Base-by-base conservation (phyloP, 2,329 filamentous ascomycete genomes). In the Curvularia hawaiiensis region DNA sequence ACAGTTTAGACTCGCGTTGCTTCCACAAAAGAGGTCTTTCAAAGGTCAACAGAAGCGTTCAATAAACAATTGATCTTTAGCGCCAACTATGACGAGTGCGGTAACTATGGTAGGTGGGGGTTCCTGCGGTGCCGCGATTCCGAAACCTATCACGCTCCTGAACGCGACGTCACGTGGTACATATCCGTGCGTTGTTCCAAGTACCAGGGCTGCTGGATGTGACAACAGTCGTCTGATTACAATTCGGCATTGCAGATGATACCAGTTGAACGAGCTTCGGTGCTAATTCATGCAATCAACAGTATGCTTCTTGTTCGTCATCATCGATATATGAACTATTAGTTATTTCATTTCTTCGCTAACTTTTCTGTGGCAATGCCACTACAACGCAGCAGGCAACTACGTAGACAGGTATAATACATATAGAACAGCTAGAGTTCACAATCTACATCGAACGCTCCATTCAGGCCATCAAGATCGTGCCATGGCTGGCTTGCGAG, bases 401-500 rank as follows among this genome's bases (percentile, higher is more conserved):
- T 38, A 38, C 14, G 16, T 18, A 9, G 16, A 38, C 35, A 38
- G 6, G 14, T 50, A 33, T 55, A 52, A 16, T 58, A 53, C 31
- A 58, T 52, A n/a, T 38, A 24, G 7, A 40, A 24, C 16, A 35
- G 31, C 47, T 63, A 64, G n/a, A 56, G 38, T 26, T 60, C 52
- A 54, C 67, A 70, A 9, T 66, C 63, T 50, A 62, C 58, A 20
- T 50, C 61, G 51, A 68, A 66, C 3, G 56, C 57, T 35, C 52
- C 63, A 24, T 66, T 46, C 40, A 69, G 43, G 16, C 64, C 60
- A 14, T 68, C 66, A 43, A 68, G 61, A 1, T 60, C 65, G 28
- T 67, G 63, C 70, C 71, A 74, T n/a, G 69, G 59, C 41, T 69
- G 67, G 14, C 54, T 58, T 40, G 66, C 58, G 3, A 71, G 56